Evolutionary conservation across 2,329 filamentous ascomycete species (phyloP).

Genomic region (Alternaria rosae): DNA sequence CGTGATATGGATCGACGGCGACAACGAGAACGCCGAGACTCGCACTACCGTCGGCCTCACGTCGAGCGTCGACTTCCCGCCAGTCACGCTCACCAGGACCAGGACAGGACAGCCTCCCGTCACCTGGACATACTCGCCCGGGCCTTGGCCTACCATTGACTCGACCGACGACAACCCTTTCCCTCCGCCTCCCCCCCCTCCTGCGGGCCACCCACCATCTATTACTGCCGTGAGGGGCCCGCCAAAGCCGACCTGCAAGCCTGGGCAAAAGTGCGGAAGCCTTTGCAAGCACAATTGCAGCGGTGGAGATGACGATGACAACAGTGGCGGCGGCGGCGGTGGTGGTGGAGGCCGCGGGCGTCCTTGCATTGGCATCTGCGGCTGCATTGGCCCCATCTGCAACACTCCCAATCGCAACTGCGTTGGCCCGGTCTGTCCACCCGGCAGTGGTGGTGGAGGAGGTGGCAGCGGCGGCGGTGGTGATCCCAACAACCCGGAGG

Average conservation of each 20-base stretch:
- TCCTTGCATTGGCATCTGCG: conserved; percentile 1
- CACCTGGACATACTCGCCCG: background rate
- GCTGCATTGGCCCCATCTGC: background rate
- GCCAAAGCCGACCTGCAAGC: background rate
- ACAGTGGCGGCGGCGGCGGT: background rate
- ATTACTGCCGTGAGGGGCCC: background rate
- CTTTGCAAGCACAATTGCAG: background rate
- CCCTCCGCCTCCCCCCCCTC: background rate
- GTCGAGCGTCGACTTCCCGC: background rate
- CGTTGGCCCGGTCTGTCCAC: background rate
- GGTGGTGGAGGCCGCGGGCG: background rate
- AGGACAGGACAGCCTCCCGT: background rate
- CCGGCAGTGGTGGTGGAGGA: background rate
- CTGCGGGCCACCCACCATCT: background rate
- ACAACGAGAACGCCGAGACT: background rate
- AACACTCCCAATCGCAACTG: no score
- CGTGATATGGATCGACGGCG: background rate
- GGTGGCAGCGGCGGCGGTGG: background rate
- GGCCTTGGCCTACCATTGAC: background rate
- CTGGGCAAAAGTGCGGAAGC: background rate
- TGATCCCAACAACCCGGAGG: background rate
- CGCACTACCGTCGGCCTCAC: background rate
- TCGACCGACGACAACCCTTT: background rate
- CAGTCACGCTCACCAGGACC: background rate
- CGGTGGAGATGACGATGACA: background rate